Evolutionary conservation across 1,284 basidiomycete species (phyloP).

Genomic region (Trametes pubescens): DNA sequence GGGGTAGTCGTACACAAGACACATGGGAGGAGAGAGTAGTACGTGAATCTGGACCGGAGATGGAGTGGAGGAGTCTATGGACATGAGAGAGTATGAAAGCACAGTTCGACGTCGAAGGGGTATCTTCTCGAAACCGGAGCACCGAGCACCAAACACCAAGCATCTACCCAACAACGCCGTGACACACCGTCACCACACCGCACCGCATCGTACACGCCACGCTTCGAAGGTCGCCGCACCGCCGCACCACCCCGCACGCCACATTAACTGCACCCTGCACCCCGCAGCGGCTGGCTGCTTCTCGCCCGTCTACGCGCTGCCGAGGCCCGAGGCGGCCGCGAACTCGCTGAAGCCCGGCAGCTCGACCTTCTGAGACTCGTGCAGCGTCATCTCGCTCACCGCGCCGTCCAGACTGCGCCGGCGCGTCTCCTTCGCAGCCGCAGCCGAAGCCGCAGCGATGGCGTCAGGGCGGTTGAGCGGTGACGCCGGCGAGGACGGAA

Average conservation of each 20-base stretch:
- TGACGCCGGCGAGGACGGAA: constrained; percentile 44
- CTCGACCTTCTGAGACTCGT: constrained; percentile 46
- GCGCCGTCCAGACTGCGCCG: constrained; percentile 37
- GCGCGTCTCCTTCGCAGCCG: constrained; percentile 26
- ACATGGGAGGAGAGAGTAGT: no score
- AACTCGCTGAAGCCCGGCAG: constrained; percentile 70
- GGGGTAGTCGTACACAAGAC: no score
- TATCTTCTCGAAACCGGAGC: neutral
- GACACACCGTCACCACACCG: neutral
- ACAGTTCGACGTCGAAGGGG: no score
- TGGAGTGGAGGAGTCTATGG: no score
- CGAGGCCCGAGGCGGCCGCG: constrained; percentile 56
- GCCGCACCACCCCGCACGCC: neutral
- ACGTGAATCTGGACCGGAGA: no score
- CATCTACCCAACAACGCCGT: neutral
- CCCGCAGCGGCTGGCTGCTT: neutral
- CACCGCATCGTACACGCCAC: neutral
- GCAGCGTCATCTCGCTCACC: constrained; percentile 31
- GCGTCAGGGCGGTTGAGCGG: constrained; percentile 34
- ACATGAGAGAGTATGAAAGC: no score
- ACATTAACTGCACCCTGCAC: neutral
- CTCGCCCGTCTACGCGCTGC: constrained; percentile 1
- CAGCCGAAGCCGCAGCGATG: constrained; percentile 25
- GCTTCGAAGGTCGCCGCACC: neutral
- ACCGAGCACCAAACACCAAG: neutral